Evolutionary conservation across 495 filamentous ascomycete genomes (phyloP).

Genomic region (Tuber borchii): DNA sequence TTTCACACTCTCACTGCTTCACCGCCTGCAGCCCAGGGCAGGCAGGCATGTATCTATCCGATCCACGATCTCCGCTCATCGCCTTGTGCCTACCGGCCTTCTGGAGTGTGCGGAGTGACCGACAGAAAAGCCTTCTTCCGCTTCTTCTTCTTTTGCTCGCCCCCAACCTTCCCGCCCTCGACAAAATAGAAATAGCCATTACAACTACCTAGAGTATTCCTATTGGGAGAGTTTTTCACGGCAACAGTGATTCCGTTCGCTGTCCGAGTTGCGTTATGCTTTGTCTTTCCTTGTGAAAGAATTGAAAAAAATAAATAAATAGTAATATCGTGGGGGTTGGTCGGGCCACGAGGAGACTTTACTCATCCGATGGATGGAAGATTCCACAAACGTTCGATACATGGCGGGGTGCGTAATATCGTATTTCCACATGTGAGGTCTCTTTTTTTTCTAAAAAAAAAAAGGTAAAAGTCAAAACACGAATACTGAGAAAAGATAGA

Average conservation of each 20-base stretch:
- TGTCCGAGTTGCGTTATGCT: background rate
- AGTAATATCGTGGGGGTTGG: background rate
- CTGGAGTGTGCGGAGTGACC: background rate
- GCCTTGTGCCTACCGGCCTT: background rate
- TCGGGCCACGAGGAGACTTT: conserved; percentile 10
- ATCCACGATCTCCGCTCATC: conserved; percentile 5
- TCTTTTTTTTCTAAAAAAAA: background rate
- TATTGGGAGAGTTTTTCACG: too few species aligned
- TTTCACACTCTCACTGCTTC: background rate
- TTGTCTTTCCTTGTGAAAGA: background rate
- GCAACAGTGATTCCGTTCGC: background rate
- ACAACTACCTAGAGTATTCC: background rate
- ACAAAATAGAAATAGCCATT: background rate
- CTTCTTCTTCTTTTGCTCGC: too few species aligned
- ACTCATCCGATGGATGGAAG: conserved; percentile 17
- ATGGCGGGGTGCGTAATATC: conserved; percentile 10
- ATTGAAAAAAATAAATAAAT: too few species aligned
- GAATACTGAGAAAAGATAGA: too few species aligned
- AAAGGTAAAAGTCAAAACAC: background rate
- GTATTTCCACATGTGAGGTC: background rate
- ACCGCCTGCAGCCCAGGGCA: background rate
- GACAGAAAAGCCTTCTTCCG: background rate
- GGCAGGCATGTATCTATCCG: background rate
- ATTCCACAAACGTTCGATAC: conserved; percentile 27
- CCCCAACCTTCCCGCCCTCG: background rate